A percentile compares a stretch with the other conserved stretches of the same genome.
Conservation (phyloP, 2,329 filamentous ascomycete genomes). For the Colletotrichum kahawae region DNA sequence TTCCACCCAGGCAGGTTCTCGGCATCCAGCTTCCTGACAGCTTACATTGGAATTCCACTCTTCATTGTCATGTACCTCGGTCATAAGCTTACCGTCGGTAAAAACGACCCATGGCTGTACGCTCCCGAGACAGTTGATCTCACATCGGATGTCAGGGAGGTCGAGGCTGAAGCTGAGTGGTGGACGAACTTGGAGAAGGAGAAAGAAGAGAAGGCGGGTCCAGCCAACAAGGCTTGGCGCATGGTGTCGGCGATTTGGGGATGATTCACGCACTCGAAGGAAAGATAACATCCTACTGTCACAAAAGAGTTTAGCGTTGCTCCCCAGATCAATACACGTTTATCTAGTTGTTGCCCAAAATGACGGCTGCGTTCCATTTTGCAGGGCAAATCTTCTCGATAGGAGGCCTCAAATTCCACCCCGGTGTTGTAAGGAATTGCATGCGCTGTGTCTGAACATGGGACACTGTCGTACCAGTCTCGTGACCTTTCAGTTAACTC, state of each 20-base stretch:
- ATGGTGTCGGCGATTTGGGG: background rate
- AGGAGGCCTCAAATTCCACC: background rate
- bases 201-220: background rate
- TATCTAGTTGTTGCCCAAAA: background rate
- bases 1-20: slow-evolving; percentile 66
- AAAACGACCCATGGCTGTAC: background rate
- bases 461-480: background rate
- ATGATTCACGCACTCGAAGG: background rate
- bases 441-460: background rate
- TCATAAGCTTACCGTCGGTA: slow-evolving; percentile 37
- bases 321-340: background rate
- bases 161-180: background rate
- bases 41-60: slow-evolving; percentile 68
- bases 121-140: background rate
- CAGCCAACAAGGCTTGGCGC: background rate
- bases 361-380: background rate
- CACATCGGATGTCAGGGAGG: background rate
- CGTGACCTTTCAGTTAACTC: background rate
- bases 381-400: background rate
- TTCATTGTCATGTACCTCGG: slow-evolving; percentile 52
- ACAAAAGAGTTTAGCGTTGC: background rate
- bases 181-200: background rate
- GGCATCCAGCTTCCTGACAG: slow-evolving; percentile 62
- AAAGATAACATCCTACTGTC: background rate
- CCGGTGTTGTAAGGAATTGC: background rate